Evolutionary conservation across 2,329 filamentous ascomycete species (phyloP).

Genomic region (Microdochium trichocladiopsis): DNA sequence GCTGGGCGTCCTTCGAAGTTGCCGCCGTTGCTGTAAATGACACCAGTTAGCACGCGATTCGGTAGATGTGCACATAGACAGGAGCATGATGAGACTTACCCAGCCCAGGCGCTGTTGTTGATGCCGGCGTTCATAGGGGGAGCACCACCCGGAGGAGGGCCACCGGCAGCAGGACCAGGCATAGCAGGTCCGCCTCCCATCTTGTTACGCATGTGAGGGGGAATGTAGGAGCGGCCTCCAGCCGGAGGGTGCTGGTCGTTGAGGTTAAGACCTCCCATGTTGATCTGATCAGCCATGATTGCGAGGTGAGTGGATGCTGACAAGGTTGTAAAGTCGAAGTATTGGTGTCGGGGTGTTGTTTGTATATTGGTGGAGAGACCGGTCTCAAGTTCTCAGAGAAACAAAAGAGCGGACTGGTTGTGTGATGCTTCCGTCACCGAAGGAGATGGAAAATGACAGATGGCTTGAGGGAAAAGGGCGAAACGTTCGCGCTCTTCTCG

Average conservation of each 20-base stretch:
- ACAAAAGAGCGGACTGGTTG: background rate
- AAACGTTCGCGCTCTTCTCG: background rate
- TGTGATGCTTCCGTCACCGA: background rate
- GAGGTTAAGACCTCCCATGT: conserved; percentile 70
- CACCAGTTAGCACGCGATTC: conserved; percentile 13
- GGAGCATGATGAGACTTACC: conserved; percentile 42
- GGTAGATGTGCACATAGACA: background rate
- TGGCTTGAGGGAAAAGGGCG: background rate
- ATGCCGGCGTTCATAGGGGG: conserved; percentile 37
- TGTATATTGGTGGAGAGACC: conserved; percentile 1
- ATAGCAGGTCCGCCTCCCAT: conserved; percentile 23
- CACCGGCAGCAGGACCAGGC: conserved; percentile 15
- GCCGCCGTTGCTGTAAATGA: conserved; percentile 36
- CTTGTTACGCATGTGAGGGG: conserved; percentile 71
- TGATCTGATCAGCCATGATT: conserved; percentile 78
- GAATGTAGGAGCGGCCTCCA: conserved; percentile 67
- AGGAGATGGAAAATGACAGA: background rate
- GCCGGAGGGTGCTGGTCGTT: conserved; percentile 36
- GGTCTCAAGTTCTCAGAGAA: background rate
- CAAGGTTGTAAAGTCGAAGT: conserved; percentile 6
- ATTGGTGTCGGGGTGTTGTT: conserved; percentile 6
- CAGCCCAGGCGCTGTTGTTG: conserved; percentile 59
- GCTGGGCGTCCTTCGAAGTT: conserved; percentile 31
- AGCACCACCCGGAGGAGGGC: conserved; percentile 11
- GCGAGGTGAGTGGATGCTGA: conserved; percentile 11